Conservation (phyloP, 2,329 filamentous ascomycete species). For the Fusarium sp. region DNA sequence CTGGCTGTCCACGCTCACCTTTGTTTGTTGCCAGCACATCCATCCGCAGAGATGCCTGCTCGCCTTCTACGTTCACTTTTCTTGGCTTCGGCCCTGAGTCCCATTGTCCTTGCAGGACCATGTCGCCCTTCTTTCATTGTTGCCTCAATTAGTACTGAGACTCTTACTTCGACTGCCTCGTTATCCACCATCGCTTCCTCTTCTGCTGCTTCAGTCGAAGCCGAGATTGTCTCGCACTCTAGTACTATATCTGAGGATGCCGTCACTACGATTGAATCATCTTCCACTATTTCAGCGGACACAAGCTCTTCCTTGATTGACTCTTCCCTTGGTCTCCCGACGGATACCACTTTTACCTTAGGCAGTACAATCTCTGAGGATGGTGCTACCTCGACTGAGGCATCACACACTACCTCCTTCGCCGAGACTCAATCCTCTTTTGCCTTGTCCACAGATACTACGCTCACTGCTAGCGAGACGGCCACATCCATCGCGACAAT, state of each 20-base stretch:
- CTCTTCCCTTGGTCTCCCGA: not conserved
- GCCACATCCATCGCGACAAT: too few species aligned
- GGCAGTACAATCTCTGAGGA: too few species aligned
- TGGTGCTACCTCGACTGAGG: not conserved
- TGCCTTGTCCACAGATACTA: not conserved
- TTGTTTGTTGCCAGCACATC: not conserved
- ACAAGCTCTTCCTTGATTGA: not conserved
- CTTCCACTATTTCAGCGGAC: too few species aligned
- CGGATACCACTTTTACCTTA: accelerated
- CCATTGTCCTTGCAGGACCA: not conserved
- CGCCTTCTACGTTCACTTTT: not conserved
- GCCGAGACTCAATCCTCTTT: too few species aligned
- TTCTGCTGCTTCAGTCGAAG: not conserved
- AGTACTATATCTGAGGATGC: not conserved
- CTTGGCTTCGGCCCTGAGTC: not conserved
- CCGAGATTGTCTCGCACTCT: not conserved
- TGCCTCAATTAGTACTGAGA: accelerated
- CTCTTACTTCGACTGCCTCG: not conserved
- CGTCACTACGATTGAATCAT: too few species aligned
- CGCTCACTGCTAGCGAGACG: not conserved
- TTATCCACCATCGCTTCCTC: not conserved
- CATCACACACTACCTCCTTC: too few species aligned
- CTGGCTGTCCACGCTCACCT: not conserved
- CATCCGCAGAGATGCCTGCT: not conserved
- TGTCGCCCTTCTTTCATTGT: not conserved